Evolutionary conservation across 495 filamentous ascomycete species (phyloP).

Genomic region (Neurospora pannonica): DNA sequence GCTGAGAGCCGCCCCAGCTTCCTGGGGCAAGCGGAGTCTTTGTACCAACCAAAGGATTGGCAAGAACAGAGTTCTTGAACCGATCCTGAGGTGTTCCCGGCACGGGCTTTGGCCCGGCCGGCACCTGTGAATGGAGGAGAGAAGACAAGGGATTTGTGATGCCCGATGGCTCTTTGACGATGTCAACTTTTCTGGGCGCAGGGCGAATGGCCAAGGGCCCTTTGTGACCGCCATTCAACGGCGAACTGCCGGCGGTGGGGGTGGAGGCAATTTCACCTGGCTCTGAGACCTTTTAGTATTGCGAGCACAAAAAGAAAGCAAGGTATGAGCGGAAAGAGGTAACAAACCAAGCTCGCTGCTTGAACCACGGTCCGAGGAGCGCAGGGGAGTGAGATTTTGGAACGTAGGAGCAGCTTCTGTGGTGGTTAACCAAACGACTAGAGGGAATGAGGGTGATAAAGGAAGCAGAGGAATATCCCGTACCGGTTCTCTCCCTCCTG

Average conservation of each 20-base stretch:
- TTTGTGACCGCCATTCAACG: not conserved
- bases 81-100: conserved; percentile 7
- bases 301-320: not conserved
- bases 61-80: conserved; percentile 1
- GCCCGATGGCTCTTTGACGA: not conserved
- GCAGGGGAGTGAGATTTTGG: not conserved
- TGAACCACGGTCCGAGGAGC: not conserved
- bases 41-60: not conserved
- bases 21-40: not conserved
- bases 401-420: not conserved
- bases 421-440: not conserved
- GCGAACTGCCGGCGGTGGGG: not conserved
- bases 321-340: not conserved
- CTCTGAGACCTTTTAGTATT: not conserved
- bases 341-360: not conserved
- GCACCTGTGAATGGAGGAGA: not conserved
- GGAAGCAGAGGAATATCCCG: not conserved
- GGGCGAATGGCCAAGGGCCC: not conserved
- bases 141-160: not conserved
- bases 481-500: not conserved
- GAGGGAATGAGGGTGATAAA: not conserved
- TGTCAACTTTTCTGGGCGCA: not conserved
- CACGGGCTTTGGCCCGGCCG: not conserved
- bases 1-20: not conserved
- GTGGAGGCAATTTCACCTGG: not conserved